These are phyloP conservation scores for Boletus speciosus DNA, from an alignment of 768 basidiomycete genomes.

Conservation along the genomic window DNA sequence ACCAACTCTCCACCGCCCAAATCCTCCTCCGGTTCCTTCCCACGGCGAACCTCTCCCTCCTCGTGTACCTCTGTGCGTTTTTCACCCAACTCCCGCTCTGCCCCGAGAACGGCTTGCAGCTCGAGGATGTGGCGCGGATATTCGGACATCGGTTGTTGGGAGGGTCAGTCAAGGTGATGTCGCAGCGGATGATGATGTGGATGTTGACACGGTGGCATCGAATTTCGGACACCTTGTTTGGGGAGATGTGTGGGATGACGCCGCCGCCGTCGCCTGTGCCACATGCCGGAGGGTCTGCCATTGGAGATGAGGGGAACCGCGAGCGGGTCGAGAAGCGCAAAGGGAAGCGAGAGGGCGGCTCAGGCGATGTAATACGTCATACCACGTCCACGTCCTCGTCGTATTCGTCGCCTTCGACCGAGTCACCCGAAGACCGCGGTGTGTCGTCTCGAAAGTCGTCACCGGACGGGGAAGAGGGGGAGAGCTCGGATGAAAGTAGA, in stretches of 20 bases:
- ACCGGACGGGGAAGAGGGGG: conserved; percentile 9
- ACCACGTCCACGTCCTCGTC: conserved; percentile 12
- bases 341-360: conserved; percentile 2
- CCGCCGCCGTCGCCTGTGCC: conserved; percentile 7
- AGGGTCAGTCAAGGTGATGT: conserved; percentile 23
- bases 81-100: conserved; percentile 50
- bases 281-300: background rate
- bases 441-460: conserved; percentile 8
- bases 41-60: conserved; percentile 36
- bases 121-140: conserved; percentile 44
- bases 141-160: conserved; percentile 44
- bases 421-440: conserved; percentile 10
- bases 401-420: conserved; percentile 1
- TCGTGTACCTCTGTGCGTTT: conserved; percentile 46
- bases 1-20: conserved; percentile 40
- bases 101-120: conserved; percentile 46
- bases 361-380: background rate
- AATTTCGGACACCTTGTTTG: conserved; percentile 26
- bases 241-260: conserved; percentile 24
- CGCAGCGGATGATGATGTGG: conserved; percentile 34
- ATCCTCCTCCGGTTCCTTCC: conserved; percentile 51
- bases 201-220: conserved; percentile 26
- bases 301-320: background rate
- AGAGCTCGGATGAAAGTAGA: conserved; percentile 11
- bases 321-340: conserved; percentile 19